Base-by-base conservation (phyloP, 768 basidiomycete genomes). In the Suillus subluteus region DNA sequence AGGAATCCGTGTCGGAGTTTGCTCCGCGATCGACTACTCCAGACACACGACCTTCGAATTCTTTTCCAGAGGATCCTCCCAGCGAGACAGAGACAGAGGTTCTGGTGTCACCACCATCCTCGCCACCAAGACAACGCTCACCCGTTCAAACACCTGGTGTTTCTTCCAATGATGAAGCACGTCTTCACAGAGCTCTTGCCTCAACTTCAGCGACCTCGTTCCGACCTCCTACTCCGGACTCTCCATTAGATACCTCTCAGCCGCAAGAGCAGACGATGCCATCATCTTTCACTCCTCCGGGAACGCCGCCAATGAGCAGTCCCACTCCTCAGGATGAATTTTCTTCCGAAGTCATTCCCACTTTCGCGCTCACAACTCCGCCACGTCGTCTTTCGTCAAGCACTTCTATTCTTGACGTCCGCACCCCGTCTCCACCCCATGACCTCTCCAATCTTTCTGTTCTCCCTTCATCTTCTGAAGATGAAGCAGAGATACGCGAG, bases 371-470 rank as follows among this genome's bases (percentile, higher is more conserved):
- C 55, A 74, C 80, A 50, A 87, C 88, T 1, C 88, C 87, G 8
- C 85, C 85, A 12, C 82, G 80, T 37, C 79, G 76, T 55, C 69
- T 76, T 23, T 82, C 81, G 3, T 79, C 83, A 55, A 78, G 71
- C 62, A 75, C 74, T 38, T 80, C 84, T 12, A 83, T 79, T 66
- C 67, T 81, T 16, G 84, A 86, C 62, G 88, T 87, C 70, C 78
- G 82, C 70, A 90, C 88, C 0, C 90, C 88, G 11, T 87, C 90
- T 1, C 88, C 91, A 38, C 87, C 88, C 1, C 80, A 79, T 50
- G 84, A 81, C 55, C 80, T 90, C 66, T 88, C 90, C 12, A 89
- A 89, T 8, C 85, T 92, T 58, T 90, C 90, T 15, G 88, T 77
- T 21, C 88, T 87, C 4, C 88, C 90, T 3, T 84, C 83, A n/a